These are phyloP conservation scores for Arachis hypogaea DNA, from an alignment of 306 rosid species.

Conservation along the genomic window DNA sequence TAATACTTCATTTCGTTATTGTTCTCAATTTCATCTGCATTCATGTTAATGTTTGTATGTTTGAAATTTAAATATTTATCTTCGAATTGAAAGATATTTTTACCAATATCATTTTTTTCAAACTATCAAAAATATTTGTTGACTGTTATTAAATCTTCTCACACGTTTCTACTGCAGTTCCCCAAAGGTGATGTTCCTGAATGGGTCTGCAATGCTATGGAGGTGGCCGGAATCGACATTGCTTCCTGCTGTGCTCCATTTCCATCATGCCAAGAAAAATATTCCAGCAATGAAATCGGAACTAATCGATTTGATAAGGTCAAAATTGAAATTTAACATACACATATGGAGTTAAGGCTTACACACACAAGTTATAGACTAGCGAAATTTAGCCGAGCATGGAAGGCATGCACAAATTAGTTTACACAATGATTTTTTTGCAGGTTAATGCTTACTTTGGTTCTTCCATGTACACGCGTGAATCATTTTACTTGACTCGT, in stretches of 20 bases:
- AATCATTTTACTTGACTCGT: no score
- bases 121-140: constrained; percentile 9
- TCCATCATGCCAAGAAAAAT: constrained; percentile 40
- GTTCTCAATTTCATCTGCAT: constrained; percentile 1
- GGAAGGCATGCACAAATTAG: constrained; percentile 19
- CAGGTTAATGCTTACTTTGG: no score
- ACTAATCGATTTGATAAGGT: constrained; percentile 21
- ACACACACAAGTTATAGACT: no score
- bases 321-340: not conserved
- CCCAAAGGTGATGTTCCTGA: constrained; percentile 86
- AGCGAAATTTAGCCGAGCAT: constrained; percentile 11
- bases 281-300: constrained; percentile 7
- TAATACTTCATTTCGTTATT: not conserved
- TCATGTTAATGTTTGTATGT: no score
- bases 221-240: constrained; percentile 91
- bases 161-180: constrained; percentile 56
- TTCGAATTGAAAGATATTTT: not conserved
- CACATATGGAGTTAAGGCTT: not conserved
- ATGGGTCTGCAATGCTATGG: constrained; percentile 98
- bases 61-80: not conserved
- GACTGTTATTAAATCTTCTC: constrained; percentile 1
- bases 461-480: no score
- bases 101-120: constrained; percentile 1
- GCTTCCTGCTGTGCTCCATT: constrained; percentile 74
- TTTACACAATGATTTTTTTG: constrained; percentile 22